Evolutionary conservation across 2,329 filamentous ascomycete genomes (phyloP).

Genomic region (Cadophora gregata): DNA sequence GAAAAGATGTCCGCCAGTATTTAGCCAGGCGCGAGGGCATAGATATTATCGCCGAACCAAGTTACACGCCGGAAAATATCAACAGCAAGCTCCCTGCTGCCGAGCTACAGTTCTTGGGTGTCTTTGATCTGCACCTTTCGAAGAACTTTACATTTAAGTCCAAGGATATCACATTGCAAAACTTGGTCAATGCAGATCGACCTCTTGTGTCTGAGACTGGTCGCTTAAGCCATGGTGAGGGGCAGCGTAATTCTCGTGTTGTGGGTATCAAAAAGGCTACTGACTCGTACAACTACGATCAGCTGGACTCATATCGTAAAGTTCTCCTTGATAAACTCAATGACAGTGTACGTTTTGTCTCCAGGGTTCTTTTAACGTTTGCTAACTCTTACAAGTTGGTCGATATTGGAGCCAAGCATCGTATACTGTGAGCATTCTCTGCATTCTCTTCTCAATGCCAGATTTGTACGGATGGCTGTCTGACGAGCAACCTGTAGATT

Average conservation of each 20-base stretch:
- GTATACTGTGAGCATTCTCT: conserved; percentile 30
- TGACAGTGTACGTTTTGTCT: conserved; percentile 26
- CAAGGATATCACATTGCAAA: conserved; percentile 15
- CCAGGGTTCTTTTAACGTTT: background rate
- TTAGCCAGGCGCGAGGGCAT: conserved; percentile 2
- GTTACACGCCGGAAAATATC: conserved; percentile 24
- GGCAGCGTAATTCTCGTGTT: background rate
- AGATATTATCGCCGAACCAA: conserved; percentile 11
- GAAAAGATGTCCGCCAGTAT: conserved; percentile 23
- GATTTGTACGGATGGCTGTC: background rate
- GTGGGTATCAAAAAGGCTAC: conserved; percentile 20
- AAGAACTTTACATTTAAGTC: conserved; percentile 22
- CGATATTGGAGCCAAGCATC: conserved; percentile 31
- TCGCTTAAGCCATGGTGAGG: background rate
- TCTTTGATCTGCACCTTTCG: conserved; percentile 21
- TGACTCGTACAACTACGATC: conserved; percentile 19
- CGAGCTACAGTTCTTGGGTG: conserved; percentile 26
- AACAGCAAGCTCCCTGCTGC: conserved; percentile 12
- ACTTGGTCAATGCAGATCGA: background rate
- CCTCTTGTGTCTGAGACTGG: background rate
- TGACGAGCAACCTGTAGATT: conserved; percentile 26
- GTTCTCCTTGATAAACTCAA: conserved; percentile 24
- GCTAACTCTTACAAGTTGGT: conserved; percentile 28
- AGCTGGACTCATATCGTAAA: conserved; percentile 24
- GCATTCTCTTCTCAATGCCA: too few species aligned